phyloP scores from a whole-genome alignment of 1,139 yeast species.

The Geotrichum candidum region DNA sequence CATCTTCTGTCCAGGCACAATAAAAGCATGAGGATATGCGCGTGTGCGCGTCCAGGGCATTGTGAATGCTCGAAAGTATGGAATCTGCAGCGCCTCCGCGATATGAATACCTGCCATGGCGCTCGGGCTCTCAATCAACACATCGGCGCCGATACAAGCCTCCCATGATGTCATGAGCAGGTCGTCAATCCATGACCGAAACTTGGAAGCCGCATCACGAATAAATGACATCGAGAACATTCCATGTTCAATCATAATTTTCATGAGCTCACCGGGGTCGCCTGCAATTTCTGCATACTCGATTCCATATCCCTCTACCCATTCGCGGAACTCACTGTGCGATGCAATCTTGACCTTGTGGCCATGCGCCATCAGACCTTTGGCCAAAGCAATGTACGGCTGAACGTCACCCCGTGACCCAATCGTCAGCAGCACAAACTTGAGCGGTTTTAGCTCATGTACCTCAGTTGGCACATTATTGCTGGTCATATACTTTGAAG shows the following conservation, averaged over 20 bases:
- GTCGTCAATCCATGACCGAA: slow-evolving; percentile 75
- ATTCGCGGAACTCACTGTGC: slow-evolving; percentile 69
- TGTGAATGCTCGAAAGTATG: slow-evolving; percentile 90
- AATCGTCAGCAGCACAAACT: slow-evolving; percentile 70
- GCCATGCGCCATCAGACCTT: slow-evolving; percentile 72
- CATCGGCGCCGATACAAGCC: slow-evolving; percentile 79
- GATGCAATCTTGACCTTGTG: slow-evolving; percentile 81
- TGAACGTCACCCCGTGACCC: slow-evolving; percentile 97
- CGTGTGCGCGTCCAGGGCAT: slow-evolving; percentile 98
- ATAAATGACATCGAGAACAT: slow-evolving; percentile 77
- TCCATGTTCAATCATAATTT: slow-evolving; percentile 87
- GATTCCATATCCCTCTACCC: slow-evolving; percentile 65
- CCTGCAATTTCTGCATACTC: slow-evolving; percentile 77
- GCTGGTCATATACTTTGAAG: neutral
- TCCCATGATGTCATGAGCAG: slow-evolving; percentile 68
- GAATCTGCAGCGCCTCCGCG: slow-evolving; percentile 84
- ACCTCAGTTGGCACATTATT: neutral
- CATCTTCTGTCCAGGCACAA: slow-evolving; percentile 86
- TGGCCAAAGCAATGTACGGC: slow-evolving; percentile 86
- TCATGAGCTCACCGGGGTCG: slow-evolving; percentile 87
- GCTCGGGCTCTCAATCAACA: slow-evolving; percentile 86
- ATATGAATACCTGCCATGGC: slow-evolving; percentile 95
- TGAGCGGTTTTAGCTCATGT: slow-evolving; percentile 20
- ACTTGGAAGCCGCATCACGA: slow-evolving; percentile 73
- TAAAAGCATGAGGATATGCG: slow-evolving; percentile 93